phyloP scores from a whole-genome alignment of 2,329 filamentous ascomycete species.

The Fusarium nematophilum region DNA sequence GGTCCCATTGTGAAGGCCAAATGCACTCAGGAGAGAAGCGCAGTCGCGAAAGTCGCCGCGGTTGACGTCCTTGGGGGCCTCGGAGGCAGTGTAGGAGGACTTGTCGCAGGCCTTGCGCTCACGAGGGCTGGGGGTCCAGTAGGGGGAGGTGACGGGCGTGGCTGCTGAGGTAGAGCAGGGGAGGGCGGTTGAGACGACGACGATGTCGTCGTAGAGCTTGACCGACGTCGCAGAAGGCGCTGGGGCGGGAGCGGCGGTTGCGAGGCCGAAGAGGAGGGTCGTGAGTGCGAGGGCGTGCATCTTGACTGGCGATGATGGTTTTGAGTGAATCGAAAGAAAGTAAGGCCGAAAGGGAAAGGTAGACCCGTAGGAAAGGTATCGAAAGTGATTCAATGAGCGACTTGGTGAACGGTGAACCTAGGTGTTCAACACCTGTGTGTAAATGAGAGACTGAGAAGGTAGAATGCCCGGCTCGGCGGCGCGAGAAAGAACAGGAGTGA shows the following conservation, averaged over 20 bases:
- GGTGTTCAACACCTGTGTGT: constrained; percentile 33
- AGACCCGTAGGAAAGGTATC: background rate
- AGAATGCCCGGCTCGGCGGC: constrained; percentile 19
- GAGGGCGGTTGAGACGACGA: constrained; percentile 31
- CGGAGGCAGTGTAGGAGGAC: constrained; percentile 33
- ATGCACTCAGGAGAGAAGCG: constrained; percentile 46
- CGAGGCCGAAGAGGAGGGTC: constrained; percentile 25
- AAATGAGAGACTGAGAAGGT: constrained; percentile 37
- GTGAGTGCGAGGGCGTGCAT: constrained; percentile 30
- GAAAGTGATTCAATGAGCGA: constrained; percentile 21
- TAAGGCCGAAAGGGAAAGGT: background rate
- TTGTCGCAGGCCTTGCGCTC: constrained; percentile 44
- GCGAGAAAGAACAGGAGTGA: background rate
- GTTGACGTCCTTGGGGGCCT: constrained; percentile 26
- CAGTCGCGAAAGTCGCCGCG: constrained; percentile 48
- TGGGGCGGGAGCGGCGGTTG: constrained; percentile 27
- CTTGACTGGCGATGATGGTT: background rate
- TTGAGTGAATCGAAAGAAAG: background rate
- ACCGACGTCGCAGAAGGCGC: constrained; percentile 6
- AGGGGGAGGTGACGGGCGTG: constrained; percentile 26
- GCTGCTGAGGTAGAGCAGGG: constrained; percentile 10
- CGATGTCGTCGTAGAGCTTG: constrained; percentile 16
- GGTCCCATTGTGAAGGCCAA: constrained; percentile 46
- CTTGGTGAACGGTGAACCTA: constrained; percentile 13
- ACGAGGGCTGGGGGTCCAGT: constrained; percentile 41